Conservation (phyloP, 441 rosid species). For the Syzygium malaccense region DNA sequence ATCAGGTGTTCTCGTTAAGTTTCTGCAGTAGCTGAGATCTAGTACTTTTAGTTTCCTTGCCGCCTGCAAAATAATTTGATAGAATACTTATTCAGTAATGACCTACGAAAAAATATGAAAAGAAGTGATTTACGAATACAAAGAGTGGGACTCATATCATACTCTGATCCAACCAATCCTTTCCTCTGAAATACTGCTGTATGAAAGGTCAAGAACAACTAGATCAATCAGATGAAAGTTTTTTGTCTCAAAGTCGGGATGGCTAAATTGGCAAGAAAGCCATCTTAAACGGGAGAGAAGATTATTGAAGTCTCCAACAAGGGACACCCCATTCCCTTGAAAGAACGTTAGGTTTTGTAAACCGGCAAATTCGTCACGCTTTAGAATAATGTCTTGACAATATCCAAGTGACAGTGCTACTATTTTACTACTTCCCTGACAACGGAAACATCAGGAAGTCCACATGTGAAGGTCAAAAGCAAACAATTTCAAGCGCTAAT, state of each 20-base stretch:
- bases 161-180: not conserved
- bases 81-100: not conserved
- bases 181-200: not conserved
- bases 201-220: not conserved
- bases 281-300: no score
- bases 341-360: no score
- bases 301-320: no score
- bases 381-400: no score
- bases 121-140: accelerated
- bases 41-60: not conserved
- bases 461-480: not conserved
- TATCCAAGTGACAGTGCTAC: not conserved
- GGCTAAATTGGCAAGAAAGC: no score
- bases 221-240: not conserved
- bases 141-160: not conserved
- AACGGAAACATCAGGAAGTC: no score
- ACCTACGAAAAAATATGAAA: not conserved
- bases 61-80: not conserved
- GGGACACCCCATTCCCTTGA: no score
- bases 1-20: not conserved
- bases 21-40: accelerated
- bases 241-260: not conserved
- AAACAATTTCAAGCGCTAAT: accelerated
- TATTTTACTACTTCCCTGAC: not conserved
- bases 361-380: no score